Conservation (phyloP, 2,329 filamentous ascomycete genomes). For the Colletotrichum sp. region DNA sequence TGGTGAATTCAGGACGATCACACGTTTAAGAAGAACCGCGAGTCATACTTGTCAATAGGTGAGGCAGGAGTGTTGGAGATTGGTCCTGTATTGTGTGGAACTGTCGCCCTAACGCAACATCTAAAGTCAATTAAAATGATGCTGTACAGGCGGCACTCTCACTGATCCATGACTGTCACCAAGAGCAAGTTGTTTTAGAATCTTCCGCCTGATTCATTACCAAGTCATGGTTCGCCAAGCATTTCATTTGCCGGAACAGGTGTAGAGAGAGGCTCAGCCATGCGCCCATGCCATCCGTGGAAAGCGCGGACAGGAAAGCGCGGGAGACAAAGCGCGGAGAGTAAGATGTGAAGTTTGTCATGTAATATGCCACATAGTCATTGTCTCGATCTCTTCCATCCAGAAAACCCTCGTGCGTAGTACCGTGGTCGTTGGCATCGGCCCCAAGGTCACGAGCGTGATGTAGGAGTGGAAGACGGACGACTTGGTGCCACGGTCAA, state of each 20-base stretch:
- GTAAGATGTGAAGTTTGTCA: too few species aligned
- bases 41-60: neutral
- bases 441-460: fast-evolving
- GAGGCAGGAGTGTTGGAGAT: neutral
- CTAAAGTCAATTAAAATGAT: neutral
- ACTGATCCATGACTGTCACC: neutral
- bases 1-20: neutral
- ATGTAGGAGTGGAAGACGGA: fast-evolving
- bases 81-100: neutral
- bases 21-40: neutral
- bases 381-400: neutral
- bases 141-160: neutral
- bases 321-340: too few species aligned
- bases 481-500: neutral
- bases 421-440: neutral
- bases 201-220: neutral
- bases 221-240: fast-evolving
- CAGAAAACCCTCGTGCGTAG: fast-evolving
- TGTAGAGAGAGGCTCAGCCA: neutral
- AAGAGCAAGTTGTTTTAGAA: neutral
- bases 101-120: neutral
- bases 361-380: neutral
- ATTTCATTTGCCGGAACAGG: neutral
- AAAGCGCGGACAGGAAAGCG: neutral
- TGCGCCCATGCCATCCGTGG: neutral